Evolutionary conservation across 2,329 filamentous ascomycete species (phyloP), one percentile per base, ranked within the genome.

Genomic region (Xylariales sp.): DNA sequence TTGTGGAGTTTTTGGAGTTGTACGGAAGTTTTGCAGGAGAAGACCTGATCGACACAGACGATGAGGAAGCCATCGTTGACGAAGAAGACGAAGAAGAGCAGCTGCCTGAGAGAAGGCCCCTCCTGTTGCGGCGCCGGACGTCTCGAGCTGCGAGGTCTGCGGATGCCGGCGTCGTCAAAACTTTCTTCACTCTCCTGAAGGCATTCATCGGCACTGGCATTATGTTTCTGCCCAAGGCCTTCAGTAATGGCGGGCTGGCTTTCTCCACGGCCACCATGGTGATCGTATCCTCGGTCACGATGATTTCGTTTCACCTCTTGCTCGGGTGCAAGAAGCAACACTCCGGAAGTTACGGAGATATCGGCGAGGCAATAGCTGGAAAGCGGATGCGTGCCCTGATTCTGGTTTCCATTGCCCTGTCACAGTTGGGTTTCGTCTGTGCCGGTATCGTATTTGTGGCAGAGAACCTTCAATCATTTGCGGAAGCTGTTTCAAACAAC

Each of bases 201-300:
- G 84, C 85, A 2, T 89, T 89, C 51, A 76, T 89, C 37, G 85
- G 85, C 33, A 89, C 85, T 1, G 85, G 85, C 43, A 88, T 89
- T 57, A 87, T 89, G 79, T 89, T 89, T 53, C 59, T 89, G 30
- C 85, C 85, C 32, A 88, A 87, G 54, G 85, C 85, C 0, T 89
- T 60, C 62, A 78, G 78, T 52, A 89, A 89, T 47, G 85, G 85
- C 24, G 85, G 85, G 17, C 81, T 89, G 36, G 65, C 88, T 10
- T 89, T 89, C 55, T 88, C 84, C 0, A 81, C 79, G 0, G 61
- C 87, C 34, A 81, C 81, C 0, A 72, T 89, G 47, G 60, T 88
- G 31, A 62, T 67, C 8, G 75, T 88, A 3, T 81, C 85, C 2
- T 55, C 74, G 15, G 62, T 88, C 48, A 85, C 82, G 30, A 83